Base-by-base conservation (phyloP, 2,329 filamentous ascomycete species). In the Trichoderma endophyticum region DNA sequence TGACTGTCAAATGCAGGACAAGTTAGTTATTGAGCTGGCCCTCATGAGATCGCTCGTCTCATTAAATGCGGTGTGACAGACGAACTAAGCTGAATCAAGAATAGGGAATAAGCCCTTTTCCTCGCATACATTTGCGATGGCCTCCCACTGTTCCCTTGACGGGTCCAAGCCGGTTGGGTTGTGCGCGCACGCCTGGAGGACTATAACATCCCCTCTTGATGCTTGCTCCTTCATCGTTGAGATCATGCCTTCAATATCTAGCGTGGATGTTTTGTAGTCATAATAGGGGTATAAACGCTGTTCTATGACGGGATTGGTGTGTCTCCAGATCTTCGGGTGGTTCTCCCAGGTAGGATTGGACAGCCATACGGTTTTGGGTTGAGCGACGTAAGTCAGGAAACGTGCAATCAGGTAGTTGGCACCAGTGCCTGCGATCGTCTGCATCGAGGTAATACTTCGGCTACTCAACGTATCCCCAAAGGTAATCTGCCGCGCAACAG, bases 301-400 rank as follows among this genome's bases (percentile, higher is more conserved):
- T 15, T 73, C 68, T 9, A 82, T 73, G 3, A 54, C 39, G 0
- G 76, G 70, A 2, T 68, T 77, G 2, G 73, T 75, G 3, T 75
- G 69, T 15, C 76, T 72, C 77, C 79, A 83, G 48, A 82, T 78
- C 15, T 66, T 43, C 4, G 30, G 18, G 21, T 66, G 80, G 71
- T 81, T 97, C 86, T 86, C 95, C 75, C 75, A 76, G 4, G 72
- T 71, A 24, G 74, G 75, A 21, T 73, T 61, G 4, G 74, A 73
- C 24, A 69, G 59, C 65, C 65, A 69, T 11, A 69, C 51, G 5
- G 65, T 60, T 32, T 32, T 28, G 21, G 65, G 65, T 6, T 21
- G 65, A 34, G 15, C 73, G 64, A 72, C 81, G 11, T 69, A 34
- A 5, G 74, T 43, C 3, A 81, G 64, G 51, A 81, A 77, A 36